These are phyloP conservation scores for Verticillium klebahnii DNA, from an alignment of 2,329 filamentous ascomycete species.

Conservation along the genomic window DNA sequence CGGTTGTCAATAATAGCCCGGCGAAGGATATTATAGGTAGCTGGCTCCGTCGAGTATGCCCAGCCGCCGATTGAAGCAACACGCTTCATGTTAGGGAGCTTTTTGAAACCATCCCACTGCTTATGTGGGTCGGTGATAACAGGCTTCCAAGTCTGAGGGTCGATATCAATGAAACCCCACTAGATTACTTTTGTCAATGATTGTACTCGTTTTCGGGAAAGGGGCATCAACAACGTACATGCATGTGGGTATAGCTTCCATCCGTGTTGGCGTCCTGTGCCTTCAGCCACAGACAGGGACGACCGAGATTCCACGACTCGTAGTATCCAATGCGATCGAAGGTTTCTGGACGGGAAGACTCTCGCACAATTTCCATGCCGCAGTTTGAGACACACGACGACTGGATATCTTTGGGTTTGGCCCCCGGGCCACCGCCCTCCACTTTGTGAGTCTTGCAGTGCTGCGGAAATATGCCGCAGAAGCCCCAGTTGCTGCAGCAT, in stretches of 20 bases:
- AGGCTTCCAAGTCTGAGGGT: constrained; percentile 12
- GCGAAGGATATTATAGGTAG: not conserved
- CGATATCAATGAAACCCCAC: constrained; percentile 22
- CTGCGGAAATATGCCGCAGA: constrained; percentile 6
- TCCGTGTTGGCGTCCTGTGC: not conserved
- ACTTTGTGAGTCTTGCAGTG: constrained; percentile 16
- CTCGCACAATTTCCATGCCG: constrained; percentile 25
- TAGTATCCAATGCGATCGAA: constrained; percentile 1
- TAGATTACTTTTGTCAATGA: constrained; percentile 16
- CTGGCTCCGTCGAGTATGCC: constrained; percentile 12
- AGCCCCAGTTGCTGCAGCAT: constrained; percentile 27
- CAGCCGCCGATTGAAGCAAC: constrained; percentile 37
- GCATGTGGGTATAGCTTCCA: not conserved
- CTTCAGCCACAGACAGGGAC: not conserved
- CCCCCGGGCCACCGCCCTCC: constrained; percentile 17
- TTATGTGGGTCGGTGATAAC: constrained; percentile 13
- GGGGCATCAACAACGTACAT: too few species aligned
- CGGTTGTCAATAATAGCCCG: not conserved
- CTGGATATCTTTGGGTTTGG: too few species aligned
- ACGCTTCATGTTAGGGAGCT: constrained; percentile 17
- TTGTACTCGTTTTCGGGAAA: too few species aligned
- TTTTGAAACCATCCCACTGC: constrained; percentile 15
- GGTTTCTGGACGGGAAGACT: constrained; percentile 11
- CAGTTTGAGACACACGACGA: constrained; percentile 32
- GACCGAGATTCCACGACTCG: not conserved